phyloP scores from a whole-genome alignment of 2,329 filamentous ascomycete species.

The Botryosphaeria dothidea region DNA sequence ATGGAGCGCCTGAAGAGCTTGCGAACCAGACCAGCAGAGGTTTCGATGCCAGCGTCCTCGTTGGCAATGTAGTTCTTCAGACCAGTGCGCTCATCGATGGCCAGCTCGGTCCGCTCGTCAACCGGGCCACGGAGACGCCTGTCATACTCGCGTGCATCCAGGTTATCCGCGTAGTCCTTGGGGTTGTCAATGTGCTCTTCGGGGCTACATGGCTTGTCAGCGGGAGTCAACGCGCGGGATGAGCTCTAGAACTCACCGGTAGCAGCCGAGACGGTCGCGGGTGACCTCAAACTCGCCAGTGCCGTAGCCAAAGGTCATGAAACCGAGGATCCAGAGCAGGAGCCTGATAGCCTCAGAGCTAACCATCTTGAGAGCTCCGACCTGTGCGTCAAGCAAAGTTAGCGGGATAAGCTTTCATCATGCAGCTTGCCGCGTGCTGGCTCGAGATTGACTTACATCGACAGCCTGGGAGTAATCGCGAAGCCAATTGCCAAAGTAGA shows the following conservation, averaged over 20 bases:
- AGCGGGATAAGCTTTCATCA: not conserved
- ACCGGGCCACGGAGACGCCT: conserved; percentile 77
- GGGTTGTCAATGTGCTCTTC: conserved; percentile 81
- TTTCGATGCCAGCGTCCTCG: conserved; percentile 75
- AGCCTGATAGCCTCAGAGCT: conserved; percentile 89
- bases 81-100: conserved; percentile 65
- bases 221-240: not conserved
- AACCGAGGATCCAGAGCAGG: conserved; percentile 83
- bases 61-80: conserved; percentile 96
- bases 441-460: conserved; percentile 54
- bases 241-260: conserved; percentile 50
- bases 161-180: conserved; percentile 85
- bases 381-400: conserved; percentile 19
- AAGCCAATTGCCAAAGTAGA: conserved; percentile 97
- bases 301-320: conserved; percentile 83
- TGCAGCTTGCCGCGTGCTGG: not conserved
- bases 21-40: conserved; percentile 75
- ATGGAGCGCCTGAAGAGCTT: conserved; percentile 73
- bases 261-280: conserved; percentile 74
- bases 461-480: conserved; percentile 92
- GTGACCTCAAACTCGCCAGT: conserved; percentile 87
- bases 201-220: conserved; percentile 40
- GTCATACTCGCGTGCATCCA: conserved; percentile 83
- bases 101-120: conserved; percentile 75
- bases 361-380: conserved; percentile 87